Evolutionary conservation across 768 basidiomycete genomes (phyloP).

Genomic region (Naganishia onofrii): DNA sequence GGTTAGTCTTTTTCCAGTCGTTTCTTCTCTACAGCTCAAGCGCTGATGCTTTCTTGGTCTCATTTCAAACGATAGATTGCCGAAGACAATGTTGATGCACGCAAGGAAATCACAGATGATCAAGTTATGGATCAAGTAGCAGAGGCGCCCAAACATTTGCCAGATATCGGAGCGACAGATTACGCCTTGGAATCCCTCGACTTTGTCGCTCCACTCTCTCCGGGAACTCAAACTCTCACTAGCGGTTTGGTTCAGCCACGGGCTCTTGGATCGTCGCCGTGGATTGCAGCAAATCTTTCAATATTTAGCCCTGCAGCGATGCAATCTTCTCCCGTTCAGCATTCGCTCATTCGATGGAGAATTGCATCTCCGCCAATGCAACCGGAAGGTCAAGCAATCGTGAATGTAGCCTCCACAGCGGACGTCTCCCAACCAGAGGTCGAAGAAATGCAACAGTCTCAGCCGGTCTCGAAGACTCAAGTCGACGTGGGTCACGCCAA

Average conservation of each 20-base stretch:
- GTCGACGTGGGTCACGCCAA: neutral
- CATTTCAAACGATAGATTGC: neutral
- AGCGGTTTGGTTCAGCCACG: neutral
- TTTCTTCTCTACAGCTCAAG: neutral
- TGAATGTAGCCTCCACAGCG: neutral
- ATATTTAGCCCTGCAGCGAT: constrained; percentile 16
- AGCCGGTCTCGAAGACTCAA: neutral
- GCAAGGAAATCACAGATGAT: neutral
- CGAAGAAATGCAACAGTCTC: neutral
- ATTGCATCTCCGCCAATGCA: neutral
- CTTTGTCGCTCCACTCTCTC: neutral
- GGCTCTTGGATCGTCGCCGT: constrained; percentile 8
- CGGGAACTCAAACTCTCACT: neutral
- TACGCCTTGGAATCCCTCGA: neutral
- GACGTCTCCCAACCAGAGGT: neutral
- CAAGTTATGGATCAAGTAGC: neutral
- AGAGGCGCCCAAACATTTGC: neutral
- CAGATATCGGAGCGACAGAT: neutral
- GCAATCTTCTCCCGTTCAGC: constrained; percentile 8
- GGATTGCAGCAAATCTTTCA: constrained; percentile 12
- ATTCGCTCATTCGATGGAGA: constrained; percentile 11
- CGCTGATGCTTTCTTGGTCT: neutral
- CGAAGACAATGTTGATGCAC: neutral
- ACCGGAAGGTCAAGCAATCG: neutral
- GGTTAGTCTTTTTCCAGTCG: neutral